phyloP scores from a whole-genome alignment of 345 rosid genomes.

The Carallia pectinifolia region DNA sequence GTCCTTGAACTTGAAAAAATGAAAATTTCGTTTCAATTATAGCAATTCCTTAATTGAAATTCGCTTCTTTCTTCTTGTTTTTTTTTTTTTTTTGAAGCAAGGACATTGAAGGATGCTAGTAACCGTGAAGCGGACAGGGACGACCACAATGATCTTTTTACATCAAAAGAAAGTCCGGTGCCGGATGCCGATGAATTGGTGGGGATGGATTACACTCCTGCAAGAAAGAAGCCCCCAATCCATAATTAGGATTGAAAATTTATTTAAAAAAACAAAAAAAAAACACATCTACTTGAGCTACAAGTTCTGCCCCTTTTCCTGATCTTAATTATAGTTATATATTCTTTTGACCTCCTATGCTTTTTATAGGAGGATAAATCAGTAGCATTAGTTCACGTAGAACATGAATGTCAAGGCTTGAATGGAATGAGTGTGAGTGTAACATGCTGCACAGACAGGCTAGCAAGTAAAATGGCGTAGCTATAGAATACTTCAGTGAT shows the following conservation, averaged over 20 bases:
- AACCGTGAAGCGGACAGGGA: slow-evolving; percentile 9
- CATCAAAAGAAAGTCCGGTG: slow-evolving; percentile 12
- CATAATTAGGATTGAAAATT: slow-evolving; percentile 39
- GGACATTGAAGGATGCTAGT: slow-evolving; percentile 34
- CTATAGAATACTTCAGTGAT: too few relatives aligned
- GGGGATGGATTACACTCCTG: slow-evolving; percentile 57
- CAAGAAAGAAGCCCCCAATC: slow-evolving; percentile 58
- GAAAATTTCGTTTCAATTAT: not conserved
- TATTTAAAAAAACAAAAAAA: not conserved
- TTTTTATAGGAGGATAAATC: too few relatives aligned
- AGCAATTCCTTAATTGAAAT: too few relatives aligned
- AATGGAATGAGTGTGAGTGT: too few relatives aligned
- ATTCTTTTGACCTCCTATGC: not conserved
- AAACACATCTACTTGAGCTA: not conserved
- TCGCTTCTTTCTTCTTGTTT: not conserved
- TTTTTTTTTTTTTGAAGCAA: slow-evolving; percentile 30
- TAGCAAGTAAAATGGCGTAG: too few relatives aligned
- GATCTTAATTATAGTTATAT: not conserved
- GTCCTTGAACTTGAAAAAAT: not conserved
- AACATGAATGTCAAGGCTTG: too few relatives aligned
- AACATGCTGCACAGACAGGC: too few relatives aligned
- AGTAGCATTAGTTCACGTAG: too few relatives aligned
- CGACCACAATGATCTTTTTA: not conserved
- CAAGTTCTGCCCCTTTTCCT: not conserved
- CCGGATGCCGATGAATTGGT: slow-evolving; percentile 32